phyloP scores from a whole-genome alignment of 495 filamentous ascomycete species.

The Parathielavia hyrcaniae region DNA sequence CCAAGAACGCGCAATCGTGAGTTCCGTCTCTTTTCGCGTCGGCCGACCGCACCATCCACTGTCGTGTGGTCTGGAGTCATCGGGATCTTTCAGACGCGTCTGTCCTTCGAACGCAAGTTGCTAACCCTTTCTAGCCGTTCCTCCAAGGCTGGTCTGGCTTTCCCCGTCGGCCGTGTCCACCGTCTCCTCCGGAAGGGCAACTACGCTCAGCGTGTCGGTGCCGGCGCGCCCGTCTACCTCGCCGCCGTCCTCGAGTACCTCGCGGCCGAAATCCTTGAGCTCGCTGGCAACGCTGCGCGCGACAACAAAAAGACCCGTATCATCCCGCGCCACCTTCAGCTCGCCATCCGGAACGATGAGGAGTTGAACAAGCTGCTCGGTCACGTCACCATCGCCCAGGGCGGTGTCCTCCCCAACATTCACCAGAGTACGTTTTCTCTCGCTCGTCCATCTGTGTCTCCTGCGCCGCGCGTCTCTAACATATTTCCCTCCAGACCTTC shows the following conservation, averaged over 20 bases:
- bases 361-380: conserved; percentile 99
- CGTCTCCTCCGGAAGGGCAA: conserved; percentile 99
- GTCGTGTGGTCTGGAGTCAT: conserved; percentile 10
- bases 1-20: conserved; percentile 97
- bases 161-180: conserved; percentile 99
- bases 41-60: background rate
- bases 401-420: conserved; percentile 98
- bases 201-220: conserved; percentile 99
- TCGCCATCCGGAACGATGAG: conserved; percentile 99
- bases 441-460: background rate
- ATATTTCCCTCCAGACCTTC: conserved; percentile 59
- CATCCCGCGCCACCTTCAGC: conserved; percentile 97
- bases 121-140: conserved; percentile 67
- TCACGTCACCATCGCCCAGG: conserved; percentile 98
- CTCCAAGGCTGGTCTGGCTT: conserved; percentile 97
- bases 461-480: conserved; percentile 39
- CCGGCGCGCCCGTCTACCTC: conserved; percentile 96
- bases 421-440: conserved; percentile 76
- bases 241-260: conserved; percentile 98
- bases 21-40: conserved; percentile 36
- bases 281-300: conserved; percentile 96
- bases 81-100: conserved; percentile 23
- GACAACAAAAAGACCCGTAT: conserved; percentile 99
- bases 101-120: conserved; percentile 14
- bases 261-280: conserved; percentile 95